Base-by-base conservation (phyloP, 1,284 basidiomycete genomes). In the Trichosporon asahii region DNA sequence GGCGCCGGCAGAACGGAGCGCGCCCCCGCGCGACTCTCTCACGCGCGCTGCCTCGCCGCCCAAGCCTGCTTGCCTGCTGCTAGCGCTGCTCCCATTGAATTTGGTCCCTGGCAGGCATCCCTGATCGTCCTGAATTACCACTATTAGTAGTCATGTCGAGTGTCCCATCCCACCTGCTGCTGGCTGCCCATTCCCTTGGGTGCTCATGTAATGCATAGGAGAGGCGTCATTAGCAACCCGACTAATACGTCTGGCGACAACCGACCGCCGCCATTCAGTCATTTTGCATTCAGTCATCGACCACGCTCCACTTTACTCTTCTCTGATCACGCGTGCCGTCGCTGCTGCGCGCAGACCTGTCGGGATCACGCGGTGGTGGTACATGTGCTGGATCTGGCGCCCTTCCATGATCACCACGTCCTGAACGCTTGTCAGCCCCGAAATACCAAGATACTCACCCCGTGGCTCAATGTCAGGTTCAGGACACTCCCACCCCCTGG, bases 351-450 rank as follows among this genome's bases (percentile, higher is more conserved):
- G 72, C 63, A 79, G 72, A 0, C 79, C 80, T 7, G 64, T 65
- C 12, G 80, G 80, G 1, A 79, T 44, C 3, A 80, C 80, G 12
- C 76, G 68, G 69, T 81, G 81, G 65, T 77, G 73, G 67, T 78
- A 82, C 15, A 21, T 40, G 57, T 73, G 66, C 71, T 82, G 80
- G 57, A 82, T 76, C 49, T 72, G 70, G 2, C 73, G 65, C 1
- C 80, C 80, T 11, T 74, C 67, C 80, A 81, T 81, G 72, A 81
- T 79, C 64, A 82, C 73, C 14, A 80, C 74, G 53, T 81, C 79
- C 79, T 80, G 61, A 1, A 2, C 18, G 21, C 53, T 40, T 72
- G 68, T 29, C 40, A 61, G 21, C 60, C 31, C n/a, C n/a, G 27
- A 11, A 8, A 29, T 15, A 33, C 7, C 31, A 33, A 33, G 11